A percentile compares a stretch with the other conserved stretches of the same genome.
Conservation (phyloP, 441 rosid species). For the Gossypium gossypioides region DNA sequence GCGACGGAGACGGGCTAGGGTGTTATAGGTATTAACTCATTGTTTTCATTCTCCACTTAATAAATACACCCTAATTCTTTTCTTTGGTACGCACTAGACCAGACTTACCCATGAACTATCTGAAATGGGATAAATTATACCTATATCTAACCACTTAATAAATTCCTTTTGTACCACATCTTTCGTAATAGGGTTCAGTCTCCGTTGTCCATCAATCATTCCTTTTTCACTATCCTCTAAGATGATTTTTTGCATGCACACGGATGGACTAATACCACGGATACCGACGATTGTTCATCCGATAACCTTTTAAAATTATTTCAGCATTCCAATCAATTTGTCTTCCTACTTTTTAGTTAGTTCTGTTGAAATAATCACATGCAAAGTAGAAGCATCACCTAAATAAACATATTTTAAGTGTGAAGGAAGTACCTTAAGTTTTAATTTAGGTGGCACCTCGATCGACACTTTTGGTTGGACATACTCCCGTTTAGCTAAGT, state of each 20-base stretch:
- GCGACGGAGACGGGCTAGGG: not conserved
- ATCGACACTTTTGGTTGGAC: not conserved
- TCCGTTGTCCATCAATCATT: not conserved
- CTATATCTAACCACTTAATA: not conserved
- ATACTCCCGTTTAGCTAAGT: not conserved
- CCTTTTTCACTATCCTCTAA: not conserved
- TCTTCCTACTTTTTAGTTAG: not conserved
- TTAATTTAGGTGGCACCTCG: not conserved
- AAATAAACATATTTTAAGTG: too few species aligned
- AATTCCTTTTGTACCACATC: not conserved
- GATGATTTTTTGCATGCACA: not conserved
- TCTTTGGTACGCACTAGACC: too few species aligned
- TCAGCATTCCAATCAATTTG: not conserved
- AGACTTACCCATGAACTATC: too few species aligned
- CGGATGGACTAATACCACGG: not conserved
- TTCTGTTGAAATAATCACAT: not conserved
- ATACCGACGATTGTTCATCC: not conserved
- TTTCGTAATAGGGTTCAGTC: not conserved
- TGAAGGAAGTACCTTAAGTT: not conserved
- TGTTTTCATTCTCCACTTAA: too few species aligned
- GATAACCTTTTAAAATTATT: not conserved
- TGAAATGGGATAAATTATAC: not conserved
- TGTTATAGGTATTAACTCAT: not conserved
- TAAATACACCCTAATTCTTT: too few species aligned
- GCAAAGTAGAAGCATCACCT: not conserved